A percentile compares a stretch with the other conserved stretches of the same genome.
Conservation (phyloP, 2,329 filamentous ascomycete genomes). For the Bipolaris sorokiniana region DNA sequence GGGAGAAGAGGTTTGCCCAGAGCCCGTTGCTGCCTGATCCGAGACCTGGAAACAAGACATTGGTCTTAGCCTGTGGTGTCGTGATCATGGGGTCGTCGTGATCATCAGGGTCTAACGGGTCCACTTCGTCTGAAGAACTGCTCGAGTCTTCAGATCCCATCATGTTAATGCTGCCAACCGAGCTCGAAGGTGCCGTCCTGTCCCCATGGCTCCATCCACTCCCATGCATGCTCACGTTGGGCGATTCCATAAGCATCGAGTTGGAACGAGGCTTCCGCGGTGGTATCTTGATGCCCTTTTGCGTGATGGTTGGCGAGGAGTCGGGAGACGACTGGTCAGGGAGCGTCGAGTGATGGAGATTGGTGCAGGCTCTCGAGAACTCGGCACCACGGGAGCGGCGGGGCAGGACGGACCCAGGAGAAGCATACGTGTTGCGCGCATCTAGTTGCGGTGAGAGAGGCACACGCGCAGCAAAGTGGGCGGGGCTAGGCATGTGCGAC, state of each 20-base stretch:
- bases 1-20: conserved; percentile 71
- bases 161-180: conserved; percentile 79
- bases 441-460: conserved; percentile 88
- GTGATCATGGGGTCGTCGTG: conserved; percentile 74
- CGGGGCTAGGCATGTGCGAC: conserved; percentile 53
- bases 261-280: conserved; percentile 55
- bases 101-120: conserved; percentile 57
- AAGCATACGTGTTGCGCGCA: conserved; percentile 77
- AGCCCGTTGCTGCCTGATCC: conserved; percentile 58
- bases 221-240: conserved; percentile 59
- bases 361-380: conserved; percentile 91
- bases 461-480: conserved; percentile 61
- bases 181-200: conserved; percentile 66
- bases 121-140: conserved; percentile 65
- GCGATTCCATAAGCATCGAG: conserved; percentile 64
- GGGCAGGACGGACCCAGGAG: conserved; percentile 85
- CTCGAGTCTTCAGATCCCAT: conserved; percentile 80
- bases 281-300: conserved; percentile 68
- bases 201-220: conserved; percentile 69
- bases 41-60: conserved; percentile 50
- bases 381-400: conserved; percentile 88
- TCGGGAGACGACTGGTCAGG: conserved; percentile 88
- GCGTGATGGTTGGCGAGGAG: conserved; percentile 83
- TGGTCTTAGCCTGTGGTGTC: conserved; percentile 77
- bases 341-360: conserved; percentile 92